Evolutionary conservation across 106 monocot species (phyloP), one percentile per base, ranked within the genome.

Genomic region (Allium sativum): DNA sequence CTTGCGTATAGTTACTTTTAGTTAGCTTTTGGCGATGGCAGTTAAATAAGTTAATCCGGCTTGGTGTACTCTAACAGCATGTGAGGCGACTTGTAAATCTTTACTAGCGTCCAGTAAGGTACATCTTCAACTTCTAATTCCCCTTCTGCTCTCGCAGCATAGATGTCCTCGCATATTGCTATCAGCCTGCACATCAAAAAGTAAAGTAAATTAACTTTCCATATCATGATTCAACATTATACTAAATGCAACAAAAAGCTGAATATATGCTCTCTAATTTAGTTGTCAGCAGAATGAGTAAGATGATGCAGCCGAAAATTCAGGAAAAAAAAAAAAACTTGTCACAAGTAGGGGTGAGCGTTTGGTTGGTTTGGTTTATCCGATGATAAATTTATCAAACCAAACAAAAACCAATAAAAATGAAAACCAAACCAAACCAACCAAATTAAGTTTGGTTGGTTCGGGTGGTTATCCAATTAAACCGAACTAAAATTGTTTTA

Each of bases 11-110:
- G 48, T 50, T 15, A 50, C 48, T 50, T 12, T 50, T 2, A 2
- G 48, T 50, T 50, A 50, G 48, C 48, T 50, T 50, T 11, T 50
- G 15, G 15, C 11, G 48, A 50, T 22, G 9, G 7, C 1, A 9
- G 14, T 54, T 45, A 15, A 18, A 3, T 11, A 13, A 45, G 9
- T 61, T 80, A 88, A 63, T 88, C 85, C 44, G 79, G 71, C 56
- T 94, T 94, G 8, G 93, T 94, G 52, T 94, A 94, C 72, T 94
- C 93, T 4, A 95, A 69, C 61, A 90, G 90, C 96, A 96, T 91
- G 60, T 96, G 90, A 14, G 96, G 96, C 14, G 96, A 96, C 62
- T 90, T 67, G 71, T 91, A 96, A 20, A 94, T 86, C 31, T 86
- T 86, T 52, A 94, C 85, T 1, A 96, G 71, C 11, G 96, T 96